Evolutionary conservation across 1,139 yeast species (phyloP).

Genomic region (Candida dubliniensis): DNA sequence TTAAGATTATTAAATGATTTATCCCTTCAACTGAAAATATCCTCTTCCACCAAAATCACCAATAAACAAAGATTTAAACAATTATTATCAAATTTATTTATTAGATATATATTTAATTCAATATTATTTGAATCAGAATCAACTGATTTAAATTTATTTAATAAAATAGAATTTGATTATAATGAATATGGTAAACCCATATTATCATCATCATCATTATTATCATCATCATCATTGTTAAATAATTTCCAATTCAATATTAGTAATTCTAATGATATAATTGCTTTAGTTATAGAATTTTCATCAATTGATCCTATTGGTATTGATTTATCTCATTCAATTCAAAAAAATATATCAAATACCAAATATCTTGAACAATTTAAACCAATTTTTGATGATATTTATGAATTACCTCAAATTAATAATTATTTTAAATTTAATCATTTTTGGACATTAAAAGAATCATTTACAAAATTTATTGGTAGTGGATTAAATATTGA

Average conservation of each 20-base stretch:
- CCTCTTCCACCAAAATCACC: slow-evolving; percentile 32
- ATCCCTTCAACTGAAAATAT: slow-evolving; percentile 30
- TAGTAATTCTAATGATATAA: slow-evolving; percentile 56
- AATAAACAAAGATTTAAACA: slow-evolving; percentile 19
- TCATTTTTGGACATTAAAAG: slow-evolving; percentile 72
- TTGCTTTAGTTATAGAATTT: slow-evolving; percentile 43
- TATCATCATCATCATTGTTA: no score
- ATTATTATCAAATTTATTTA: slow-evolving; percentile 25
- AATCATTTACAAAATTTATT: slow-evolving; percentile 60
- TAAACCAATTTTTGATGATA: slow-evolving; percentile 45
- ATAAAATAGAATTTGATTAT: slow-evolving; percentile 20
- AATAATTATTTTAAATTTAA: slow-evolving; percentile 38
- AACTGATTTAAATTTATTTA: slow-evolving; percentile 17
- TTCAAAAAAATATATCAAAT: slow-evolving; percentile 38
- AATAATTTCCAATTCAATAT: slow-evolving; percentile 43
- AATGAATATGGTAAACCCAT: slow-evolving; percentile 41
- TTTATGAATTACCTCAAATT: slow-evolving; percentile 32
- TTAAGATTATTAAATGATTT: slow-evolving; percentile 38
- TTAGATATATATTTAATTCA: slow-evolving; percentile 26
- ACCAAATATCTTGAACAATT: slow-evolving; percentile 43
- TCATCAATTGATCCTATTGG: slow-evolving; percentile 47
- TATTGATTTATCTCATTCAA: slow-evolving; percentile 58
- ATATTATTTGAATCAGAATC: slow-evolving; percentile 14
- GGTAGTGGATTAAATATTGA: slow-evolving; percentile 65
- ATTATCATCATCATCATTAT: no score